Conservation (phyloP, 1,284 basidiomycete genomes). For the Fereydounia khargensis region DNA sequence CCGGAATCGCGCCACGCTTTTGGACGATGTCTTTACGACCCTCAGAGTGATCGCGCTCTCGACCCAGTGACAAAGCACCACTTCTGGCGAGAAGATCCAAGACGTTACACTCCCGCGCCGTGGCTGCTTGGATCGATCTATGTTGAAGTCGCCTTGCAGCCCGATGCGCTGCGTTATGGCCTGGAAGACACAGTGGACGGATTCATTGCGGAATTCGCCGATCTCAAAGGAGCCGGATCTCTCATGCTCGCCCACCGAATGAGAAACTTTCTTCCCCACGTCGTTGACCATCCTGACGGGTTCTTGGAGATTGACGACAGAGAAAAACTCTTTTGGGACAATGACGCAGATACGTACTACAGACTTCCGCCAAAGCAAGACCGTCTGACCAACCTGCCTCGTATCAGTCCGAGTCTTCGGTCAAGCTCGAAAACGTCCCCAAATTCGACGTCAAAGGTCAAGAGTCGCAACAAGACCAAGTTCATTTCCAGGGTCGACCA, state of each 20-base stretch:
- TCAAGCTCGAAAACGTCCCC: too few relatives aligned
- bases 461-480: too few relatives aligned
- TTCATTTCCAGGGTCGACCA: too few relatives aligned
- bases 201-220: conserved; percentile 14
- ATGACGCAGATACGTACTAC: conserved; percentile 26
- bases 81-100: too few relatives aligned
- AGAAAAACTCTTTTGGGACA: conserved; percentile 20
- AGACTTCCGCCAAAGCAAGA: conserved; percentile 15
- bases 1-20: conserved; percentile 1
- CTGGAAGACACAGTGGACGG: conserved; percentile 14
- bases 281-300: conserved; percentile 22
- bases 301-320: conserved; percentile 17
- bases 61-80: too few relatives aligned
- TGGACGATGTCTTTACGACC: neutral
- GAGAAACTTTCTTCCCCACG: conserved; percentile 11
- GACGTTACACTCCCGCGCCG: conserved; percentile 11
- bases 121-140: conserved; percentile 16
- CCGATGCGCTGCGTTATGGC: conserved; percentile 25
- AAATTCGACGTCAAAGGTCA: too few relatives aligned
- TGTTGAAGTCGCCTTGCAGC: conserved; percentile 24
- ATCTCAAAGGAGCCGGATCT: conserved; percentile 16
- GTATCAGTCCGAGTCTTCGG: too few relatives aligned
- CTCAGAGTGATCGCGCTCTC: too few relatives aligned
- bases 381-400: conserved; percentile 17
- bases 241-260: conserved; percentile 14